A percentile compares a stretch with the other conserved stretches of the same genome.
phyloP scores from a whole-genome alignment of 176 grass and related monocot genomes.

The Alopecurus myosuroides region DNA sequence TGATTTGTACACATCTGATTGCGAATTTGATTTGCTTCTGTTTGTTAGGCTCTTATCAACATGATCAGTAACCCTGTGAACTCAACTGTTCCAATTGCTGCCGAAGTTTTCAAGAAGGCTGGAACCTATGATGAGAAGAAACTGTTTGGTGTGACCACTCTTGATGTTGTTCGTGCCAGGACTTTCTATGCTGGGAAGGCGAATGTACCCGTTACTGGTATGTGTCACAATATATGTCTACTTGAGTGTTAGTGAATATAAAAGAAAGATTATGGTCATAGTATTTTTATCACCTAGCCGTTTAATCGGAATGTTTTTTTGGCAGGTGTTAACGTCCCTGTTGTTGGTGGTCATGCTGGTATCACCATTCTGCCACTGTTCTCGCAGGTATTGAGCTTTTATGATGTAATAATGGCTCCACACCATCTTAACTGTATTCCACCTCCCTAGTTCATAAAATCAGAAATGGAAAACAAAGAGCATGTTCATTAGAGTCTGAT shows the following conservation, averaged over 20 bases:
- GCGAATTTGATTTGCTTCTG: slow-evolving; percentile 41
- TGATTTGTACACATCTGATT: not conserved
- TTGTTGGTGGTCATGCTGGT: slow-evolving; percentile 93
- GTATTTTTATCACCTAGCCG: not conserved
- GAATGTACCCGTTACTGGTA: slow-evolving; percentile 47
- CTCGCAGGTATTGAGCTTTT: slow-evolving; percentile 52
- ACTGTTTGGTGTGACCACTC: slow-evolving; percentile 89
- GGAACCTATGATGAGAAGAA: slow-evolving; percentile 78
- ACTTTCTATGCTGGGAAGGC: slow-evolving; percentile 76
- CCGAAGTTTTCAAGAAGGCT: slow-evolving; percentile 95
- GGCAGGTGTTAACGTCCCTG: slow-evolving; percentile 74
- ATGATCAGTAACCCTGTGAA: slow-evolving; percentile 99
- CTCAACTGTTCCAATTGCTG: slow-evolving; percentile 83
- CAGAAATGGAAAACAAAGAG: not conserved
- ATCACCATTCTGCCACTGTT: slow-evolving; percentile 84
- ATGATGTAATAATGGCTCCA: not conserved
- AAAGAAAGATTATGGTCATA: not conserved
- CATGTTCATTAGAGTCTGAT: not conserved
- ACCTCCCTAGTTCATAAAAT: not conserved
- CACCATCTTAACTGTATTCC: not conserved
- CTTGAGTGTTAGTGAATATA: not conserved
- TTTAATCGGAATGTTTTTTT: not conserved
- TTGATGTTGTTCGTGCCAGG: slow-evolving; percentile 89
- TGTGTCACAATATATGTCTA: not conserved
- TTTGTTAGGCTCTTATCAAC: slow-evolving; percentile 74